Base-by-base conservation (phyloP, 352 stramenopile species). In the Pythium pyrilobum region DNA sequence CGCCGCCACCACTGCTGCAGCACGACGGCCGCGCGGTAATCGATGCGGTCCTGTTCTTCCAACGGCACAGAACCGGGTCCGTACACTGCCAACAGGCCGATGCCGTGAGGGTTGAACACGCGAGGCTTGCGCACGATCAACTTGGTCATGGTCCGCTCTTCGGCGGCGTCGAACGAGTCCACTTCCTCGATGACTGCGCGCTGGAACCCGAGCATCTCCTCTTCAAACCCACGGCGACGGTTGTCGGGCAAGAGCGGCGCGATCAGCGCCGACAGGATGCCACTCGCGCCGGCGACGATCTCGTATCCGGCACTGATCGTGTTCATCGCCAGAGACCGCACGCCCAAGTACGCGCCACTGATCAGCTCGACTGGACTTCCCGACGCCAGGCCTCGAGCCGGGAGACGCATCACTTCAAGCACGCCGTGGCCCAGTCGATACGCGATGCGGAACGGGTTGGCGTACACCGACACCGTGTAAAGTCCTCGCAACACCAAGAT, bases 221-320 rank as follows among this genome's bases (percentile, higher is more conserved):
- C 85, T 47, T 92, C 76, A 23, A 95, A 93, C 18, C 69, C 76
- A 40, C 83, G 85, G 15, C 81, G 79, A 39, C 76, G 84, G 56
- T 68, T 81, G 27, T 90, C 80, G 5, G 81, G 82, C 7, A 92
- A 58, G 13, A 93, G 56, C 10, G 81, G 85, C 5, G 63, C 70
- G n/a, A 90, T 55, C 12, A 93, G 41, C n/a, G 78, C 80, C n/a
- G 75, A 69, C 0, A 93, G 59, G 38, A 93, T 88, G 2, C 79
- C 85, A 1, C 79, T 87, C 15, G 76, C 80, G 13, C 85, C 85
- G 0, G 85, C 85, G 8, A 95, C 77, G 43, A 92, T 92, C 60
- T 95, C 85, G 58, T 95, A 95, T 9, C 82, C 87, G 18, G 82
- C 85, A 56, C 85, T 95, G 62, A 95, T 95, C 5, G 77, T 85